Evolutionary conservation across 441 rosid genomes (phyloP), one percentile per base, ranked within the genome.

Genomic region (Capsella rubella): DNA sequence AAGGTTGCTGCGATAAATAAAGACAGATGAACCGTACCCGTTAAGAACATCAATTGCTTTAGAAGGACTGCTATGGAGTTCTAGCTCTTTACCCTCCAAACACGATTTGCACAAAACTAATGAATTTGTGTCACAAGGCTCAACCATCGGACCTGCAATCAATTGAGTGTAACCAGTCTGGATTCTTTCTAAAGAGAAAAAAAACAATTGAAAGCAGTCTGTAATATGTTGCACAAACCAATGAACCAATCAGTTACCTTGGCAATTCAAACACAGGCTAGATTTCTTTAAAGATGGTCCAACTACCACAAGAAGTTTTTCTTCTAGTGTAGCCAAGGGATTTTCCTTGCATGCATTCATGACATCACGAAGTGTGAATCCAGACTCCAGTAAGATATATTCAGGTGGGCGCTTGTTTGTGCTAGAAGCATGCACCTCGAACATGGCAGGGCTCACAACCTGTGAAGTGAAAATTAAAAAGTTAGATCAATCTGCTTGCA

Each of bases 391-490:
- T 76, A 35, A 78, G 67, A 86, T 90, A 79, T 87, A 82, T 66
- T 92, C 99, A 25, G 96, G 88, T 11, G 97, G 96, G n/a, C 88
- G 92, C 71, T 90, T 90, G 79, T 95, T 95, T 55, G 84, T 32
- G 85, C 96, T 89, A 67, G 84, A 85, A 29, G 99, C 99, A 84
- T 95, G 99, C 79, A 81, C 21, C 88, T 92, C 97, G 59, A 74
- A 95, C 29, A 78, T 47, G 21, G 79, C 35, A 51, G 99, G 88
- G 0, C 86, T 64, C 66, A 92, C 85, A 67, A 84, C 88, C 99
- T 95, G 73, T 42, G 52, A 69, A 66, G 9, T 64, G 18, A 43
- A 43, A 51, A 3, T 34, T 12, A 3, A 25, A 67, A 65, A 31
- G 27, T 49, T 53, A 57, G n/a, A 57, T 28, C 51, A 73, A 69